Conservation (phyloP, 2,329 filamentous ascomycete species). For the Exophiala oligosperma region DNA sequence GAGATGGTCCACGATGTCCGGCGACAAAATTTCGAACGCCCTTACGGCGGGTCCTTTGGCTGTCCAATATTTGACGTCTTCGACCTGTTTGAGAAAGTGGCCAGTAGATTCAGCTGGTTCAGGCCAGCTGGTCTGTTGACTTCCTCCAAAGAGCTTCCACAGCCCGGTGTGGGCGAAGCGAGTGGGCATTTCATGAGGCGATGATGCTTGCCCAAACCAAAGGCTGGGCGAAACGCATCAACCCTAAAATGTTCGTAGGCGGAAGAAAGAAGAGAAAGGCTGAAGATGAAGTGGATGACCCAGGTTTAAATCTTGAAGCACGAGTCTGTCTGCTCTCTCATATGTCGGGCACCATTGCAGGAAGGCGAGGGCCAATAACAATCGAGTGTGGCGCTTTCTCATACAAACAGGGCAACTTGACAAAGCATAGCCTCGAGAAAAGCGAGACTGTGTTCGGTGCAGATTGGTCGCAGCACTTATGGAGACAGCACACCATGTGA, state of each 20-base stretch:
- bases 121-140: neutral
- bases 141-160: neutral
- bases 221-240: neutral
- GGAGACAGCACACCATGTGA: neutral
- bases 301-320: too few relatives aligned
- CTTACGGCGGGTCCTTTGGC: conserved; percentile 1
- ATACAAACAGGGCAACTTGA: neutral
- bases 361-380: neutral
- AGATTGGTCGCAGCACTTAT: neutral
- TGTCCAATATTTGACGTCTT: neutral
- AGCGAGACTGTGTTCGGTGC: neutral
- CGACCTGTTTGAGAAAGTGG: neutral
- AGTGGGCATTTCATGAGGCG: neutral
- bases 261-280: too few relatives aligned
- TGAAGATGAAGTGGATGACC: too few relatives aligned
- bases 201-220: neutral
- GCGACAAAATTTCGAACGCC: neutral
- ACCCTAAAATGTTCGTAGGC: too few relatives aligned
- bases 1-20: neutral
- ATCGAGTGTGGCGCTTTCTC: neutral
- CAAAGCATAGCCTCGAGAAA: neutral
- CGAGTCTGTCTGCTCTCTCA: too few relatives aligned
- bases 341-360: too few relatives aligned
- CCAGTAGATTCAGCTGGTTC: neutral
- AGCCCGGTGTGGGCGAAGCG: neutral